Base-by-base conservation (phyloP, 768 basidiomycete species). In the Phlegmacium glaucopus region DNA sequence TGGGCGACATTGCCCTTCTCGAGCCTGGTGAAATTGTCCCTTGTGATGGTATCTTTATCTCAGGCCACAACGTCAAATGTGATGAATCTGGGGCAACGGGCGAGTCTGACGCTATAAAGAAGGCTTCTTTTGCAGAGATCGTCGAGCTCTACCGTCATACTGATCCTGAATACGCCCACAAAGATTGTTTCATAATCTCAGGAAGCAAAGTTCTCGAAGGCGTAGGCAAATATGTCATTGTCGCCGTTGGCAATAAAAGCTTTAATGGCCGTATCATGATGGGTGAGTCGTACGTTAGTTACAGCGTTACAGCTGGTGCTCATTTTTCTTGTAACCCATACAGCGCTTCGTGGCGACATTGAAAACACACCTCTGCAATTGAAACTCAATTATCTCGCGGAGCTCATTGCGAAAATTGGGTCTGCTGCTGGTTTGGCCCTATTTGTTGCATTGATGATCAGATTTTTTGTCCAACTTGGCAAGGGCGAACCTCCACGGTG, bases 191-290 rank as follows among this genome's bases (percentile, higher is more conserved):
- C 69, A 61, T 98, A 47, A 73, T 98, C 57, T 89, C 86, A 16
- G 96, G 96, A 12, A 83, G 82, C 62, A 98, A 95, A 67, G 90
- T 99, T 34, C 70, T 93, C 16, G 96, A 98, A 67, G 96, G 96
- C 36, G 87, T 95, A 38, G 96, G 96, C 22, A 77, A 74, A 48
- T 99, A 98, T 59, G 85, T 99, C 41, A 83, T 97, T 42, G 87
- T 96, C 42, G 85, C 92, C 2, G 92, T 98, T 41, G 96, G 96
- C 9, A 82, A 80, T 10, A 90, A 86, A 69, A 91, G 87, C 55
- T 98, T 97, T 69, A 93, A 97, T 62, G 96, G 96, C 34, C 81
- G 93, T 38, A 94, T 97, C 59, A 93, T 98, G 90, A 95, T 95
- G 85, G 88, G 93, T 95, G 59, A 29, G 85, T 70, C 38, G 15